Evolutionary conservation across 106 monocot species (phyloP).

Genomic region (Vanilla planifolia): DNA sequence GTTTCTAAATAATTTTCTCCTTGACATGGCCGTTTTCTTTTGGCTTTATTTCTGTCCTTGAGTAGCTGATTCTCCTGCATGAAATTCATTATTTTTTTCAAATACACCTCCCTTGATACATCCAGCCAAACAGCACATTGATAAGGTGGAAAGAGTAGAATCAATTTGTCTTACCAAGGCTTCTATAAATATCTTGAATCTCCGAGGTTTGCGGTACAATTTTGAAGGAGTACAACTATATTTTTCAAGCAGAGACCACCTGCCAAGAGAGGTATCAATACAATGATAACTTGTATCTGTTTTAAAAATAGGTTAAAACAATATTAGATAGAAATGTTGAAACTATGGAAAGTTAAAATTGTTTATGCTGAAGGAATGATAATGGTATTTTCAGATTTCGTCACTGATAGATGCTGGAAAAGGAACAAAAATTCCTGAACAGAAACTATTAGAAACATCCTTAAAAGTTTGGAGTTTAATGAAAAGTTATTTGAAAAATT

Average conservation of each 20-base stretch:
- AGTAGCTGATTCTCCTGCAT: conserved; percentile 84
- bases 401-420: no score
- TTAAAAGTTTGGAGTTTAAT: no score
- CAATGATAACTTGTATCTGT: background rate
- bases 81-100: background rate
- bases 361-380: no score
- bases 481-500: no score
- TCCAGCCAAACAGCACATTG: no score
- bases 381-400: no score
- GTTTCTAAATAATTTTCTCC: conserved; percentile 42
- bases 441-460: no score
- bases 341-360: background rate
- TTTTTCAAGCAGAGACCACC: conserved; percentile 99
- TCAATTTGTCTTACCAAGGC: conserved; percentile 55
- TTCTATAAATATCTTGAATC: conserved; percentile 94
- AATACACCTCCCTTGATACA: background rate
- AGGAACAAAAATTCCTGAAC: no score
- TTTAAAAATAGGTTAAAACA: background rate
- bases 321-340: background rate
- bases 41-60: conserved; percentile 73
- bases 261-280: conserved; percentile 20
- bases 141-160: background rate
- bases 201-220: conserved; percentile 88
- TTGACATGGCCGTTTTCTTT: conserved; percentile 53
- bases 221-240: conserved; percentile 95